Evolutionary conservation across 768 basidiomycete genomes (phyloP).

Genomic region (Leccinum sublutescens): DNA sequence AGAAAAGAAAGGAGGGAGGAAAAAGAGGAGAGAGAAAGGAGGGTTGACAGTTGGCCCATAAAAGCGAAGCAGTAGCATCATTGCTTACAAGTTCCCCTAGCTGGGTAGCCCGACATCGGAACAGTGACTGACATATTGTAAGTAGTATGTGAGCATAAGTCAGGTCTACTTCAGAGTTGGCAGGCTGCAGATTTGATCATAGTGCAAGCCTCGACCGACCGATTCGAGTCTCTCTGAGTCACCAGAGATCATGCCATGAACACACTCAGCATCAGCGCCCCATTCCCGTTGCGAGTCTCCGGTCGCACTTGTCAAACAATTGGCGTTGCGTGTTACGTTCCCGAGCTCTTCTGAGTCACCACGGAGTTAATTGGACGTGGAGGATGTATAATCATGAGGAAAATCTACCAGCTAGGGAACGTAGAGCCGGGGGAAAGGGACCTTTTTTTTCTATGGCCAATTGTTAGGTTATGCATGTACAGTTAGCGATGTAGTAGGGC

Average conservation of each 20-base stretch:
- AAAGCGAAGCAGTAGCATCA: not conserved
- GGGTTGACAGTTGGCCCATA: not conserved
- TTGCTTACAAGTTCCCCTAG: not conserved
- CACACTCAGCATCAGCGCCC: too few species aligned
- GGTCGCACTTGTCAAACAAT: too few species aligned
- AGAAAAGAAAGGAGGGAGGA: not conserved
- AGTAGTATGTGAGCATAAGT: too few species aligned
- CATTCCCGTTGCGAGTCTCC: not conserved
- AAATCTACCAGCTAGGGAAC: not conserved
- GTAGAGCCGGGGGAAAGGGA: not conserved
- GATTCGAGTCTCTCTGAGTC: too few species aligned
- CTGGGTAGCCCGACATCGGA: not conserved
- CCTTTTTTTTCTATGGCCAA: not conserved
- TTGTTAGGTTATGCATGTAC: not conserved
- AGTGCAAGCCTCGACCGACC: too few species aligned
- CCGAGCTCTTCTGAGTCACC: too few species aligned
- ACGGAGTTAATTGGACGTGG: too few species aligned
- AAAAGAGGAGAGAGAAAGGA: not conserved
- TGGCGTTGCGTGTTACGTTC: too few species aligned
- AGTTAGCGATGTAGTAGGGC: not conserved
- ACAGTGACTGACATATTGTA: not conserved
- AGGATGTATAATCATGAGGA: too few species aligned
- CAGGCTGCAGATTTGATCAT: not conserved
- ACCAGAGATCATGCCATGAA: too few species aligned
- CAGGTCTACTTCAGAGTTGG: not conserved